Evolutionary conservation across 2,329 filamentous ascomycete genomes (phyloP).

Genomic region (Teratosphaeria viscida): DNA sequence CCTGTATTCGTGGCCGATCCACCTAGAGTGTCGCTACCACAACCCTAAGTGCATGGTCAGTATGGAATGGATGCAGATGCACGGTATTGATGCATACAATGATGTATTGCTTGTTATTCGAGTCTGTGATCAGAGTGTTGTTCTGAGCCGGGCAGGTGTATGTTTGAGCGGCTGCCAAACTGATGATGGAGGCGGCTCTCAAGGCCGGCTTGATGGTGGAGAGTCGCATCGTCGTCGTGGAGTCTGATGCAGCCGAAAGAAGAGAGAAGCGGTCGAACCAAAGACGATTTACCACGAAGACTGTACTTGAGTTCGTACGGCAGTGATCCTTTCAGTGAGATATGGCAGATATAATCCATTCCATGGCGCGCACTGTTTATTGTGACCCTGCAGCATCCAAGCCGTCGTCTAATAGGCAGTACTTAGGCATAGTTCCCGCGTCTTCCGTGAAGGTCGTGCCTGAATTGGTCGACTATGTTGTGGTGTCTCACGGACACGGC

Average conservation of each 20-base stretch:
- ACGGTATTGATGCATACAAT: background rate
- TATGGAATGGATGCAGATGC: background rate
- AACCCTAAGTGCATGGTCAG: background rate
- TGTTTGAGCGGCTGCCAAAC: background rate
- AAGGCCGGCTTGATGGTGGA: background rate
- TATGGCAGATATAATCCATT: background rate
- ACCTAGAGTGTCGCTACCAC: background rate
- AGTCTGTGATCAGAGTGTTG: background rate
- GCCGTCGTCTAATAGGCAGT: no score
- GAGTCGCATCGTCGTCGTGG: background rate
- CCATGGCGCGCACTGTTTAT: background rate
- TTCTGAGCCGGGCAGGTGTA: background rate
- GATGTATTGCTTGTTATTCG: background rate
- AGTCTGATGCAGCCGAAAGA: background rate
- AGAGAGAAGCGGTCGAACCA: background rate
- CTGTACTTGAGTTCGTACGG: background rate
- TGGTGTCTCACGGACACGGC: background rate
- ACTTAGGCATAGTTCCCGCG: no score
- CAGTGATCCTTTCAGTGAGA: background rate
- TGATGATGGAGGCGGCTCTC: background rate
- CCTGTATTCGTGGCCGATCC: background rate
- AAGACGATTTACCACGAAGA: background rate
- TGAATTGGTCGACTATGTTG: background rate
- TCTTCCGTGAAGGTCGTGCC: no score
- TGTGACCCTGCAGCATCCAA: background rate